Percentiles rank a stretch among this genome's conserved stretches.
phyloP scores from a whole-genome alignment of 441 rosid species.

The Euphorbia schlechtendalii region DNA sequence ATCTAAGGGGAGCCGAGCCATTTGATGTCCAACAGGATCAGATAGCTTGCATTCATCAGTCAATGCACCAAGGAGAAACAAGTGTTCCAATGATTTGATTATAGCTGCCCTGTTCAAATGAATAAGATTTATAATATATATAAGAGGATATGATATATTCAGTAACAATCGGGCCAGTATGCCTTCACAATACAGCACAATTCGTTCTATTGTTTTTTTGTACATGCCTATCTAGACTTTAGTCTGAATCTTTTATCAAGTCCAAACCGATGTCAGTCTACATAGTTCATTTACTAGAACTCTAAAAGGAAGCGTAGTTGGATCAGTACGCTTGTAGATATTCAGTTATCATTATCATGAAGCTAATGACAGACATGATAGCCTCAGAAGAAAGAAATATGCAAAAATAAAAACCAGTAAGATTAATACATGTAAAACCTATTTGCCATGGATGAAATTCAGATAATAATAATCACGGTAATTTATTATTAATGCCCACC shows the following conservation, averaged over 20 bases:
- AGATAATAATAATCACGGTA: too few relatives aligned
- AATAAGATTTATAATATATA: conserved; percentile 10
- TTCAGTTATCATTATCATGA: too few relatives aligned
- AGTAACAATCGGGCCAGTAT: background rate
- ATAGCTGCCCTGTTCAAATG: conserved; percentile 61
- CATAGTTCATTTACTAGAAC: too few relatives aligned
- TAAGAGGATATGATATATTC: conserved; percentile 4
- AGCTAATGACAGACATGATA: too few relatives aligned
- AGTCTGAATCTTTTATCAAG: background rate
- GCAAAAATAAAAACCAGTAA: background rate
- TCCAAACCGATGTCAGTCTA: conserved; percentile 13
- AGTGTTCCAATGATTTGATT: conserved; percentile 71
- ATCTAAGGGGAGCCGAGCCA: conserved; percentile 89
- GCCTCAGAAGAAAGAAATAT: background rate
- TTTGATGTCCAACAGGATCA: conserved; percentile 74
- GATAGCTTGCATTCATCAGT: conserved; percentile 80
- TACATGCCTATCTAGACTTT: background rate
- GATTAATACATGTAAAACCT: background rate
- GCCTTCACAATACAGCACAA: background rate
- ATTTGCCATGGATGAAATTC: background rate
- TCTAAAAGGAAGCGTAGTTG: conserved; percentile 67
- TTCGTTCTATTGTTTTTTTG: background rate
- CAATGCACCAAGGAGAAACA: conserved; percentile 81
- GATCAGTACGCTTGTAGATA: conserved; percentile 77
- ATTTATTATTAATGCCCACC: too few relatives aligned